Conservation (phyloP, 202 grass and related monocot genomes). For the Cymbopogon flexuosus region DNA sequence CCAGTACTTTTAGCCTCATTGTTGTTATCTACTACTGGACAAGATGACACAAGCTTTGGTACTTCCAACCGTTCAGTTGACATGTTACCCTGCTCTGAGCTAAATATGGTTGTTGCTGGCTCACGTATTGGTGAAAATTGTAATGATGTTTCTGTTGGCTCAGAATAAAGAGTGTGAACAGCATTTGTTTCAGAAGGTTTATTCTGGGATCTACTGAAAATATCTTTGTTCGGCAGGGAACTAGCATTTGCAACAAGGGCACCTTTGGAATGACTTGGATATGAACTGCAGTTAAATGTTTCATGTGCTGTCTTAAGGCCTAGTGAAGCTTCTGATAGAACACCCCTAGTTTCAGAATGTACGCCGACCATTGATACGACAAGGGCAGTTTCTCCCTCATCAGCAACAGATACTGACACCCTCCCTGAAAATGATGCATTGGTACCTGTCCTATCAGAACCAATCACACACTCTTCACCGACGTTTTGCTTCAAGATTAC, state of each 20-base stretch:
- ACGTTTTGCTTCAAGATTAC: slow-evolving; percentile 41
- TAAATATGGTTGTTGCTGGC: slow-evolving; percentile 26
- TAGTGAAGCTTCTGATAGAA: slow-evolving; percentile 27
- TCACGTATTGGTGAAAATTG: slow-evolving; percentile 48
- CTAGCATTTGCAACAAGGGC: slow-evolving; percentile 25
- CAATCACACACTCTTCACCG: slow-evolving; percentile 31
- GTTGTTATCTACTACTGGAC: slow-evolving; percentile 25
- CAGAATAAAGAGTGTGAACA: slow-evolving; percentile 20
- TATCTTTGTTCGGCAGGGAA: slow-evolving; percentile 30
- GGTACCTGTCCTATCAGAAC: slow-evolving; percentile 43
- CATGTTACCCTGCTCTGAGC: slow-evolving; percentile 28
- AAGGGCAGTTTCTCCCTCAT: slow-evolving; percentile 96
- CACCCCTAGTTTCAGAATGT: slow-evolving; percentile 35
- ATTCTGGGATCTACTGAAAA: slow-evolving; percentile 11
- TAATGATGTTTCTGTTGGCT: slow-evolving; percentile 33
- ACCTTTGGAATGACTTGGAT: slow-evolving; percentile 25
- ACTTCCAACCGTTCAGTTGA: slow-evolving; percentile 25
- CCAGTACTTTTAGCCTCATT: slow-evolving; percentile 26
- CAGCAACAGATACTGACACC: slow-evolving; percentile 93
- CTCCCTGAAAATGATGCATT: slow-evolving; percentile 70
- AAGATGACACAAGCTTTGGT: slow-evolving; percentile 27
- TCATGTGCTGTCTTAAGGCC: slow-evolving; percentile 24
- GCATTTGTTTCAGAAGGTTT: slow-evolving; percentile 33
- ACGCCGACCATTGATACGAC: slow-evolving; percentile 83
- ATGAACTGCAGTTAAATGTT: slow-evolving; percentile 35